Conservation (phyloP, 2,329 filamentous ascomycete genomes). For the Camillea tinctor region DNA sequence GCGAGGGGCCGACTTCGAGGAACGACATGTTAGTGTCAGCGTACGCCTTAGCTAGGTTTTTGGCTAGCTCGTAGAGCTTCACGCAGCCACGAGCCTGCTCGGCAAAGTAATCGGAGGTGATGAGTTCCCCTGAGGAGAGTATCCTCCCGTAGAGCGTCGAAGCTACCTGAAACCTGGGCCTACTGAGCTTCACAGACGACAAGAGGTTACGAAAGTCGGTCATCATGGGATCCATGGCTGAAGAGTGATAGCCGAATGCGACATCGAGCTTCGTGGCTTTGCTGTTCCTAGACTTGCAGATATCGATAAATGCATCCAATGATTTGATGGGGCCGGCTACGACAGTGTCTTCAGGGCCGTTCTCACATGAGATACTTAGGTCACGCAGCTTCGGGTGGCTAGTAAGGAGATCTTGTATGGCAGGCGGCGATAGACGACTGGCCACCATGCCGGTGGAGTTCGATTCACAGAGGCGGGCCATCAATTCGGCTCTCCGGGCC, state of each 20-base stretch:
- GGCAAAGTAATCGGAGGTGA: constrained; percentile 16
- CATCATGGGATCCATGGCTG: constrained; percentile 27
- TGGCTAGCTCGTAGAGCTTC: constrained; percentile 20
- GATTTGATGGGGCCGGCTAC: constrained; percentile 24
- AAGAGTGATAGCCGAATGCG: constrained; percentile 31
- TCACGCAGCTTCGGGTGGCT: constrained; percentile 5
- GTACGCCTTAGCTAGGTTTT: constrained; percentile 6
- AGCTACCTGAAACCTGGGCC: constrained; percentile 9
- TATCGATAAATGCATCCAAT: constrained; percentile 16
- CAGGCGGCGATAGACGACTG: constrained; percentile 9
- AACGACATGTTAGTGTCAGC: constrained; percentile 6
- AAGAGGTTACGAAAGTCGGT: constrained; percentile 10
- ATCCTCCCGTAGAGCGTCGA: constrained; percentile 18
- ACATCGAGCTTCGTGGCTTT: constrained; percentile 27
- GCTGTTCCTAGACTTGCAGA: constrained; percentile 16
- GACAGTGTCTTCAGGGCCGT: constrained; percentile 30
- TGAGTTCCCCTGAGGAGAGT: background rate
- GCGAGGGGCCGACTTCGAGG: constrained; percentile 22
- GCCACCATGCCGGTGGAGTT: constrained; percentile 21
- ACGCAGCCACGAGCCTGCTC: constrained; percentile 26
- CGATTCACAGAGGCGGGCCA: constrained; percentile 14
- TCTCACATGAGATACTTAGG: constrained; percentile 31
- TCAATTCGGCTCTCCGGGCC: constrained; percentile 22
- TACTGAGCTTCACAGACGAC: background rate
- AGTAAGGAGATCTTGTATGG: constrained; percentile 12